phyloP scores from a whole-genome alignment of 2,329 filamentous ascomycete species.

The Fusarium continuum region DNA sequence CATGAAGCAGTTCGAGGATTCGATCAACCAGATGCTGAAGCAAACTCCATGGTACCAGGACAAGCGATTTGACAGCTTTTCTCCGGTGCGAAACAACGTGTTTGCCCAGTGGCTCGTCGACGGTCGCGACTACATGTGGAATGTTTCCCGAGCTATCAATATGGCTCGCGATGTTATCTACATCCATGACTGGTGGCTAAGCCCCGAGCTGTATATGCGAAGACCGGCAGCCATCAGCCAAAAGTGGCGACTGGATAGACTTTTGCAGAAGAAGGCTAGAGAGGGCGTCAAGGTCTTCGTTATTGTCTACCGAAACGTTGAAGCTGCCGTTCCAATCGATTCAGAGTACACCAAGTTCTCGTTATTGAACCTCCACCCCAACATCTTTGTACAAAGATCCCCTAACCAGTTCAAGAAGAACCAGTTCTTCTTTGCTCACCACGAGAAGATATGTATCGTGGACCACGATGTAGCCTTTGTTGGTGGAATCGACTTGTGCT shows the following conservation, averaged over 20 bases:
- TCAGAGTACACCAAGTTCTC: conserved; percentile 98
- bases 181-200: conserved; percentile 99
- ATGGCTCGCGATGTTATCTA: conserved; percentile 98
- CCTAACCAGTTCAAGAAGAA: conserved; percentile 99
- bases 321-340: conserved; percentile 96
- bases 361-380: conserved; percentile 91
- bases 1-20: conserved; percentile 91
- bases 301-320: conserved; percentile 97
- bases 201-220: conserved; percentile 93
- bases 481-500: conserved; percentile 95
- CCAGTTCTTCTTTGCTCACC: conserved; percentile 99
- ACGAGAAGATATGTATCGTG: conserved; percentile 97
- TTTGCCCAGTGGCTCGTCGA: conserved; percentile 98
- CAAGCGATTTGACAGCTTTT: conserved; percentile 93
- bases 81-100: conserved; percentile 84
- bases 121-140: conserved; percentile 99
- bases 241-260: conserved; percentile 93
- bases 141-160: conserved; percentile 93
- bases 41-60: conserved; percentile 83
- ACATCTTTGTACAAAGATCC: conserved; percentile 94
- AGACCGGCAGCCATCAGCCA: conserved; percentile 95
- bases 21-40: conserved; percentile 84
- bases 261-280: conserved; percentile 91
- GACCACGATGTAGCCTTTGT: conserved; percentile 97
- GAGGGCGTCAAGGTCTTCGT: conserved; percentile 98